Base-by-base conservation (phyloP, 192 early-diverging fungal genomes). In the Geosiphon pyriformis region DNA sequence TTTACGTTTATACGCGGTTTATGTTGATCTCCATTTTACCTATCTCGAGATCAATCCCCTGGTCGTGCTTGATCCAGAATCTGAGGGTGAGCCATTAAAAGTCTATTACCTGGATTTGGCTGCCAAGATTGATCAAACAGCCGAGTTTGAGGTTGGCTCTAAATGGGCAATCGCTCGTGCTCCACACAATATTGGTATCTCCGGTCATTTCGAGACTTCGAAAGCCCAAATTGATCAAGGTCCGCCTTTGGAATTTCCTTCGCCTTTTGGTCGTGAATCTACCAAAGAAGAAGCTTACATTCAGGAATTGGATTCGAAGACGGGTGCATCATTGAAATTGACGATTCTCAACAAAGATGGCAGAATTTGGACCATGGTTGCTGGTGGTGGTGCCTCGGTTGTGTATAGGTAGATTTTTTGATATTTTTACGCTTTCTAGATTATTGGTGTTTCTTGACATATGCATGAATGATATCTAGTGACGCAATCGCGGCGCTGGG, bases 21-120 rank as follows among this genome's bases (percentile, higher is more conserved):
- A 97, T 80, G 80, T 94, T 59, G 93, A 97, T 64, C 86, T 97
- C 31, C 91, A 98, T 76, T 98, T 96, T 77, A 98, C 96, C 31
- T 98, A 98, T 75, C 91, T 98, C 68, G 96, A 98, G 79, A 98
- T 98, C 86, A 98, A 98, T 81, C 96, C 96, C 31, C 83, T 98
- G 60, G 96, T 98, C 2, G 96, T 98, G 54, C 80, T 93, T 55
- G 91, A 92, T 65, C 69, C 82, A 25, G 76, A 66, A 20, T 70
- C 76, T 3, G 63, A 74, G 22, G 72, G 74, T 49, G 63, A 74
- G 47, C 59, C 77, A 54, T 80, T 88, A 34, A 84, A 88, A 78
- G 90, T 98, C 62, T 88, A 86, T 72, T 96, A 93, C 72, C 82
- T 98, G 48, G 96, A 98, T 81, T 79, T 98, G 69, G 96, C 96